Conservation (phyloP, 129 eudicot species). For the Pulicaria dysenterica region DNA sequence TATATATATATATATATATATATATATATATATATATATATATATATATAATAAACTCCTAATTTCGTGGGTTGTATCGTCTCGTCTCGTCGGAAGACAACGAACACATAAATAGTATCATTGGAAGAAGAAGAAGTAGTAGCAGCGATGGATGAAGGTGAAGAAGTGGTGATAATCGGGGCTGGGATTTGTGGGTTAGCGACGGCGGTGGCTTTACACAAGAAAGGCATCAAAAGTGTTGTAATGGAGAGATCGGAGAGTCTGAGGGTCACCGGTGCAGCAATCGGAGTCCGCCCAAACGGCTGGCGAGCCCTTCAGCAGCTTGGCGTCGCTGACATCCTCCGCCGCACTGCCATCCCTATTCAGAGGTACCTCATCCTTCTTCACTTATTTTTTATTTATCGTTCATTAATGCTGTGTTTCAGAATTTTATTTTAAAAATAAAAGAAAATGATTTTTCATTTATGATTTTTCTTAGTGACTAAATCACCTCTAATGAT, state of each 20-base stretch:
- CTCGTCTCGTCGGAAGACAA: no score
- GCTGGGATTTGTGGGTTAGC: conserved; percentile 65
- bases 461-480: no score
- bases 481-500: no score
- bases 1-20: no score
- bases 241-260: conserved; percentile 48
- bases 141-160: conserved; percentile 27
- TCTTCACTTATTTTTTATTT: no score
- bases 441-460: no score
- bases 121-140: not conserved
- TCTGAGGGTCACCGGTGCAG: conserved; percentile 40
- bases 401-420: no score
- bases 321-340: conserved; percentile 48
- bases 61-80: no score
- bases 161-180: conserved; percentile 52
- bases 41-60: no score
- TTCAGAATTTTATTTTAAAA: no score
- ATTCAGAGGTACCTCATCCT: conserved; percentile 30
- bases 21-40: no score
- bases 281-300: conserved; percentile 40
- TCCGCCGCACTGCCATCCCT: conserved; percentile 38
- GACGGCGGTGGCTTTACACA: conserved; percentile 61
- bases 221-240: conserved; percentile 47
- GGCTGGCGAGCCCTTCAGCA: conserved; percentile 66
- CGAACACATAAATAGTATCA: no score